phyloP scores from a whole-genome alignment of 768 basidiomycete species.

The Amanita phalloides region DNA sequence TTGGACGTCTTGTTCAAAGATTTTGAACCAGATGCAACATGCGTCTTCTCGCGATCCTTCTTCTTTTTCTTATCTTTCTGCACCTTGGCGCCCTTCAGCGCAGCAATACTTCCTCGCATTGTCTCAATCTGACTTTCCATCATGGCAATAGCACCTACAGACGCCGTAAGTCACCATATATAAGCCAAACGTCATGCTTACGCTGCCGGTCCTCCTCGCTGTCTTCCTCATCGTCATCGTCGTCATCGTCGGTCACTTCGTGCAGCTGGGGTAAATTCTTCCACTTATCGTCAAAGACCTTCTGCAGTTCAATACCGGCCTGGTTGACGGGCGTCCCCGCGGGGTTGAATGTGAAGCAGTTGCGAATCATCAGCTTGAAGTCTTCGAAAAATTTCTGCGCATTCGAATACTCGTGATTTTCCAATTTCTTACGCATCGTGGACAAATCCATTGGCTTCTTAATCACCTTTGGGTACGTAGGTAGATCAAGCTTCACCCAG shows the following conservation, averaged over 20 bases:
- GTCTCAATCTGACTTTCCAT: conserved; percentile 80
- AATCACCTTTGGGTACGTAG: conserved; percentile 77
- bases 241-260: conserved; percentile 49
- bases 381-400: conserved; percentile 80
- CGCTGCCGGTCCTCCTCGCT: conserved; percentile 60
- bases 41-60: conserved; percentile 44
- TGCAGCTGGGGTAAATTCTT: conserved; percentile 56
- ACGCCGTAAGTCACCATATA: background rate
- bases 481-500: conserved; percentile 67
- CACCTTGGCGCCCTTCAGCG: conserved; percentile 42
- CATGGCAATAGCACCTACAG: conserved; percentile 53
- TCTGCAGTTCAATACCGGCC: conserved; percentile 78
- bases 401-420: conserved; percentile 63
- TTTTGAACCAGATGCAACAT: conserved; percentile 60
- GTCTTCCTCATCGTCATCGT: conserved; percentile 59
- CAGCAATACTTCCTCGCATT: conserved; percentile 60
- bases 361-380: conserved; percentile 90
- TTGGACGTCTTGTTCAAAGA: conserved; percentile 38
- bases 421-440: conserved; percentile 82
- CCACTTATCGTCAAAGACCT: conserved; percentile 92
- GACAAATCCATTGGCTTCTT: conserved; percentile 94
- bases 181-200: conserved; percentile 26
- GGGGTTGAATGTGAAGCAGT: conserved; percentile 91
- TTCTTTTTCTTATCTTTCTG: conserved; percentile 66
- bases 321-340: conserved; percentile 77